Conservation (phyloP, 306 rosid genomes). For the Corylus americana region DNA sequence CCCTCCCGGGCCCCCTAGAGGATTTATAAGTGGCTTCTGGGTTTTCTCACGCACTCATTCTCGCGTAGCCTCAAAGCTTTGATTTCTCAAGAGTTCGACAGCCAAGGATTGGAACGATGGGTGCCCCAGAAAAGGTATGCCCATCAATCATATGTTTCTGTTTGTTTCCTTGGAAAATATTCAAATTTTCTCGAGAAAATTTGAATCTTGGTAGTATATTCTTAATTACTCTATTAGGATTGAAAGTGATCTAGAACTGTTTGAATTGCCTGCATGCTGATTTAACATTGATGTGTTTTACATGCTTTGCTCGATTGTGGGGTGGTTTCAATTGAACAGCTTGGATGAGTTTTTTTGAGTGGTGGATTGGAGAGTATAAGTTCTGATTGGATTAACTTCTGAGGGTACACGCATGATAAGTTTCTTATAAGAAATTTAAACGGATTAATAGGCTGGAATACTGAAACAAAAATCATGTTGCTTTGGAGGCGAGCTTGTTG, state of each 20-base stretch:
- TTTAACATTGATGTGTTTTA: not conserved
- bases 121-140: constrained; percentile 34
- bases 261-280: not conserved
- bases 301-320: not conserved
- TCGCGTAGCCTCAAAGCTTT: constrained; percentile 20
- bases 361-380: not conserved
- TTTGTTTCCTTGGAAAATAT: constrained; percentile 19
- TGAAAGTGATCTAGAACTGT: not conserved
- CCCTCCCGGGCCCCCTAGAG: too few species aligned
- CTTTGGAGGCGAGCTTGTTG: not conserved
- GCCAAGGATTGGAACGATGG: constrained; percentile 25
- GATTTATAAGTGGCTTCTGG: not conserved
- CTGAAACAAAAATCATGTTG: not conserved
- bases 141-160: not conserved
- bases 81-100: not conserved
- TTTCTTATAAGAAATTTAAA: not conserved
- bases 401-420: constrained; percentile 1
- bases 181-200: not conserved
- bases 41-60: not conserved
- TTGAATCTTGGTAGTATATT: not conserved
- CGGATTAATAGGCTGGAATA: not conserved
- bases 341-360: not conserved
- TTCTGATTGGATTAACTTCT: not conserved
- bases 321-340: not conserved
- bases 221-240: not conserved